A percentile compares a stretch with the other conserved stretches of the same genome.
Evolutionary conservation across 164 flowering plant species (phyloP).

Genomic region (Cinnamomum chago): DNA sequence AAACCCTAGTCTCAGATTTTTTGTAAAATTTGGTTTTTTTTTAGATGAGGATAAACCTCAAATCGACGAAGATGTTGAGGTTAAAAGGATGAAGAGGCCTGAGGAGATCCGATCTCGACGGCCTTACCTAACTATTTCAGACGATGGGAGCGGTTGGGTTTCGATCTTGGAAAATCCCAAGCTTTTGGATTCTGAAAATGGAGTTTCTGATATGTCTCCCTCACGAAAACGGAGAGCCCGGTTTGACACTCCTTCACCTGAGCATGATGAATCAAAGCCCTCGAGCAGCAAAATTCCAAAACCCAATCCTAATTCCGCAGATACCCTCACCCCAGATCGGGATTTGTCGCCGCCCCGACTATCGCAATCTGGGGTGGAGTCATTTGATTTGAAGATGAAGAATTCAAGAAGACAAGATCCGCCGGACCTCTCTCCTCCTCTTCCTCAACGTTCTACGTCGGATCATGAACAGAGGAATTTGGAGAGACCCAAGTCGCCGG

Average conservation of each 20-base stretch:
- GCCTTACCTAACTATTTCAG: slow-evolving; percentile 65
- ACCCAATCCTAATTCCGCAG: neutral
- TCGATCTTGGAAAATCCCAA: slow-evolving; percentile 41
- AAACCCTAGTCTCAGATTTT: neutral
- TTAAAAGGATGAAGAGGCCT: slow-evolving; percentile 74
- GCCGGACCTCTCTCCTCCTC: slow-evolving; percentile 25
- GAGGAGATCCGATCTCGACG: slow-evolving; percentile 56
- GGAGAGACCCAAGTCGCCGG: slow-evolving; percentile 8
- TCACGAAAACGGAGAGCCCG: slow-evolving; percentile 23
- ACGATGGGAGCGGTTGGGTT: slow-evolving; percentile 98
- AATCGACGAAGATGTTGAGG: slow-evolving; percentile 85
- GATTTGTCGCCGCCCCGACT: slow-evolving; percentile 16
- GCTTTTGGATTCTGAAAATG: neutral
- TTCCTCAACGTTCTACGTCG: neutral
- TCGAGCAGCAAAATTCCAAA: neutral
- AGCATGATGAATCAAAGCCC: slow-evolving; percentile 5
- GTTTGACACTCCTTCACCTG: slow-evolving; percentile 20
- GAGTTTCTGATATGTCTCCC: slow-evolving; percentile 28
- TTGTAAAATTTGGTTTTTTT: neutral
- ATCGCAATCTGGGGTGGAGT: neutral
- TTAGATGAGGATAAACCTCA: slow-evolving; percentile 71
- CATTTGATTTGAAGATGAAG: slow-evolving; percentile 8
- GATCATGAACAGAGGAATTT: too few species aligned
- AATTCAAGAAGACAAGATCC: slow-evolving; percentile 13
- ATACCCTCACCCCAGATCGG: too few species aligned